Evolutionary conservation across 2,329 filamentous ascomycete species (phyloP).

Genomic region (Phialophora tarda): DNA sequence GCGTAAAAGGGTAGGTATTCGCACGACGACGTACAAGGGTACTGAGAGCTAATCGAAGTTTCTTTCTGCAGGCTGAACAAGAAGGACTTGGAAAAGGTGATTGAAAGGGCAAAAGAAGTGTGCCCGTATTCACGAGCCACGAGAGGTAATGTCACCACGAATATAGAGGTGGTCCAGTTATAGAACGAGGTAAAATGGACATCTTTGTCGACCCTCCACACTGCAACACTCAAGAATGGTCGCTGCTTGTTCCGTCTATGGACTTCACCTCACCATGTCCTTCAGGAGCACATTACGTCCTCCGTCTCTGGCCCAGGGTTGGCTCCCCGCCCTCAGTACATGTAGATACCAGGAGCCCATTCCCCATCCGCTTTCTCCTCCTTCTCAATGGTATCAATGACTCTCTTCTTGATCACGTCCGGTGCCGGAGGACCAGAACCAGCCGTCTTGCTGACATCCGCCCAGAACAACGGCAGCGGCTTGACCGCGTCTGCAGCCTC

Average conservation of each 20-base stretch:
- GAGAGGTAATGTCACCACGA: constrained; percentile 34
- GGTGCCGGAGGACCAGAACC: constrained; percentile 25
- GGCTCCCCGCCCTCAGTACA: constrained; percentile 21
- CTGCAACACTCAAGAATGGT: neutral
- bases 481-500: constrained; percentile 24
- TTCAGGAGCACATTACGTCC: neutral
- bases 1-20: constrained; percentile 39
- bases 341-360: constrained; percentile 32
- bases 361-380: constrained; percentile 23
- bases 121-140: constrained; percentile 35
- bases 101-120: constrained; percentile 34
- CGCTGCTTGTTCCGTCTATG: neutral
- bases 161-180: constrained; percentile 25
- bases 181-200: neutral
- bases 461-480: constrained; percentile 28
- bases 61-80: constrained; percentile 1
- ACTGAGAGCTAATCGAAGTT: neutral
- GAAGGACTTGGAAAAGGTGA: constrained; percentile 31
- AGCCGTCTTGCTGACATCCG: constrained; percentile 29
- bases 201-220: neutral
- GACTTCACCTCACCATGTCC: neutral
- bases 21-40: neutral
- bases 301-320: neutral
- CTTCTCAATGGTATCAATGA: constrained; percentile 27
- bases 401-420: constrained; percentile 31